phyloP scores from a whole-genome alignment of 2,329 filamentous ascomycete species.

The Ampelomyces quisqualis region DNA sequence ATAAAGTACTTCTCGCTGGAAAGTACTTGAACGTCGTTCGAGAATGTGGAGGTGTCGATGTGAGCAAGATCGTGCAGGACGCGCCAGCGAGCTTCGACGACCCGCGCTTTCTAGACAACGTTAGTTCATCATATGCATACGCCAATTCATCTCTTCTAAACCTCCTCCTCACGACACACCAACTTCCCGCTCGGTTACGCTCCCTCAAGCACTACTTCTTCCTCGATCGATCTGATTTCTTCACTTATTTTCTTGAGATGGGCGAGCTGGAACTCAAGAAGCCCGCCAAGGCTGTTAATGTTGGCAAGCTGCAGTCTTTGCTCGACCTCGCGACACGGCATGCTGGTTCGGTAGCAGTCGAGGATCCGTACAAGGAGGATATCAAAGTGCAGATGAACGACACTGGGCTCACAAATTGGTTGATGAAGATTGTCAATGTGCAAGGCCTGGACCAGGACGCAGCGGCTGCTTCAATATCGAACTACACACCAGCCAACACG shows the following conservation, averaged over 20 bases:
- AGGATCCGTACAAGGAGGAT: constrained; percentile 97
- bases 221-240: constrained; percentile 95
- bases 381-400: constrained; percentile 98
- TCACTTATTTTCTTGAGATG: constrained; percentile 95
- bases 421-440: constrained; percentile 96
- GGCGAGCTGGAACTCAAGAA: constrained; percentile 87
- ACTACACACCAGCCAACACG: constrained; percentile 67
- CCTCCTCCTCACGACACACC: constrained; percentile 87
- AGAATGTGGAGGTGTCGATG: constrained; percentile 93
- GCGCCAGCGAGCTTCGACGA: constrained; percentile 94
- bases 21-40: constrained; percentile 98
- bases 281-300: constrained; percentile 83
- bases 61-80: constrained; percentile 82
- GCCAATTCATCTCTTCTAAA: constrained; percentile 92
- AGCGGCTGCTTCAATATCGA: constrained; percentile 62
- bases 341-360: constrained; percentile 86
- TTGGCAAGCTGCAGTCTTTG: constrained; percentile 87
- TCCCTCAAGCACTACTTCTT: constrained; percentile 99
- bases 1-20: constrained; percentile 90
- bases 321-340: constrained; percentile 97
- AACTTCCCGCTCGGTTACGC: constrained; percentile 78
- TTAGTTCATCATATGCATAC: constrained; percentile 91
- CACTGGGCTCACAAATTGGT: constrained; percentile 83
- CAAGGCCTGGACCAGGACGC: constrained; percentile 88
- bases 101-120: constrained; percentile 86